Conservation (phyloP, 1,139 yeast species). For the Yamadazyma membranifaciens region DNA sequence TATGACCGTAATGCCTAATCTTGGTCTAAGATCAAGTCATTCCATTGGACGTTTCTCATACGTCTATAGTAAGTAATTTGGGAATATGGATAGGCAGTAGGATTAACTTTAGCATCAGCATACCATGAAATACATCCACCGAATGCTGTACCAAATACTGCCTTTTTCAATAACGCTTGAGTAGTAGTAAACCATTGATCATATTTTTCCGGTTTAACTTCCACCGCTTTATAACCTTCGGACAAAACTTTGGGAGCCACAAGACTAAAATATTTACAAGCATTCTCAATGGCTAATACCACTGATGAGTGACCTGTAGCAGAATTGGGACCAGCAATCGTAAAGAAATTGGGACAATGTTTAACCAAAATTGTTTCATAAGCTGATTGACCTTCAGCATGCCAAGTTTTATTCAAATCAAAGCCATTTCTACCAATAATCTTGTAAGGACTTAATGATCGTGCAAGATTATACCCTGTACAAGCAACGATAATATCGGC, state of each 20-base stretch:
- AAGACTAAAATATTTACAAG: constrained; percentile 24
- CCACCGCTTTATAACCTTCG: constrained; percentile 29
- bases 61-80: constrained; percentile 35
- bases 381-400: constrained; percentile 32
- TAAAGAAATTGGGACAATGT: constrained; percentile 36
- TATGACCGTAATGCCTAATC: no score
- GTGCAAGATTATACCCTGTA: constrained; percentile 36
- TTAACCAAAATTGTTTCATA: constrained; percentile 35
- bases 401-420: constrained; percentile 25
- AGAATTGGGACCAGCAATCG: constrained; percentile 43
- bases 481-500: constrained; percentile 47
- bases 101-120: constrained; percentile 25
- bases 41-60: constrained; percentile 27
- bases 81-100: constrained; percentile 40
- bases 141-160: constrained; percentile 40
- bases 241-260: constrained; percentile 28
- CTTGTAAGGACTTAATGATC: constrained; percentile 20
- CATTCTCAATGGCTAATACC: constrained; percentile 42
- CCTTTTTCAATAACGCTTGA: constrained; percentile 26
- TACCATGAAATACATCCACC: constrained; percentile 50
- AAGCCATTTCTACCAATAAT: constrained; percentile 29
- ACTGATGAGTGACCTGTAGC: constrained; percentile 47
- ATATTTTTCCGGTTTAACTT: constrained; percentile 33
- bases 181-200: constrained; percentile 33
- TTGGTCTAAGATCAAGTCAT: constrained; percentile 20